Base-by-base conservation (phyloP, 208 protist species). In the Angomonas ambiguus region DNA sequence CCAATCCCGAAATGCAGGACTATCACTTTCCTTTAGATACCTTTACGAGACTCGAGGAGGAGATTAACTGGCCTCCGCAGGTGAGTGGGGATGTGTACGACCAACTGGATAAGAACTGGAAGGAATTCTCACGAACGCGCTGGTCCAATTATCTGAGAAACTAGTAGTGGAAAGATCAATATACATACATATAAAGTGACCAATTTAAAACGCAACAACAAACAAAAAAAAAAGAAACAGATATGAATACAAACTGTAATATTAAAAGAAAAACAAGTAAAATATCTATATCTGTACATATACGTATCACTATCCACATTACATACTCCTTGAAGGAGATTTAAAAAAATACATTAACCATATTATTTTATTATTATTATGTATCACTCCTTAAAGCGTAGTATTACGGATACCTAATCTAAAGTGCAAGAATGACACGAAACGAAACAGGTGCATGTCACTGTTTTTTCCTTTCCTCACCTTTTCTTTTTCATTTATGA, bases 41-140 rank as follows among this genome's bases (percentile, higher is more conserved):
- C 31, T 96, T 96, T 66, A 82, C 78, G 33, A 80, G 90, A 2
- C 51, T 91, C 11, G 87, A 96, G 69, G 87, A 93, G 73, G 90
- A 96, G 67, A 92, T 94, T 69, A 88, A 96, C 73, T 96, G 90
- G 87, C 83, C 90, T 4, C 90, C 90, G 51, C 90, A 96, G 82
- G 83, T 83, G 13, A 85, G 79, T 20, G 76, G 80, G 27, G 90
- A 96, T 61, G 85, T 93, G 48, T 93, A 93, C 56, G 83, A 93
- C 57, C 90, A 96, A 67, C 70, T 96, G 16, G 90, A 96, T 27
- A 92, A 92, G 87, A 93, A 93, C 71, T 96, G 90, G 90, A 96
- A 96, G 73, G 90, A 96, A 73, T 96, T 96, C 69, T 92, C 90
- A 3, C 87, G 90, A 8, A 96, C 90, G 20, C 77, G 90, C 22